Evolutionary conservation across 2,329 filamentous ascomycete species (phyloP).

Genomic region (Cercospora sojina): DNA sequence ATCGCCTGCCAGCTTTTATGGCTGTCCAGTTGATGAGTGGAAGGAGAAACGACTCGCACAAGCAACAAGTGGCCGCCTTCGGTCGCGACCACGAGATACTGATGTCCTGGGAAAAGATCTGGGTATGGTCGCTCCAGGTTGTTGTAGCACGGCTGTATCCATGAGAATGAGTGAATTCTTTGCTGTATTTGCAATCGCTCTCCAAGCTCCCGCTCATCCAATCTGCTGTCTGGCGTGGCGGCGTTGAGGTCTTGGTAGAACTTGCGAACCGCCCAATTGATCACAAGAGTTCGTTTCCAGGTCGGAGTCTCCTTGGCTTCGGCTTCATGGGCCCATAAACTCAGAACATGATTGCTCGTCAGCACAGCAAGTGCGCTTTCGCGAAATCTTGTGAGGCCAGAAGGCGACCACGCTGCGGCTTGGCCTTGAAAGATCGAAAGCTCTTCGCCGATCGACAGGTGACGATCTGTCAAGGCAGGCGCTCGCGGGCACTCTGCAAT

Average conservation of each 20-base stretch:
- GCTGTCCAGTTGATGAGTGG: slow-evolving; percentile 30
- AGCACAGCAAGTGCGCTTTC: slow-evolving; percentile 56
- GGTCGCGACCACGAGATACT: slow-evolving; percentile 43
- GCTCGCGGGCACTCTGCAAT: slow-evolving; percentile 49
- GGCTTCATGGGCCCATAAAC: slow-evolving; percentile 55
- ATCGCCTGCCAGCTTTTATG: slow-evolving; percentile 21
- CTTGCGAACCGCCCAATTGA: slow-evolving; percentile 51
- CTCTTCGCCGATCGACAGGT: slow-evolving; percentile 60
- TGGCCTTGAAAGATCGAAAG: slow-evolving; percentile 53
- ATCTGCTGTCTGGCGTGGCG: slow-evolving; percentile 14
- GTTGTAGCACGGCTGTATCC: slow-evolving; percentile 35
- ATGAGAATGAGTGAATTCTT: slow-evolving; percentile 46
- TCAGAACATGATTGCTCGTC: slow-evolving; percentile 57
- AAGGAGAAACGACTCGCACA: slow-evolving; percentile 41
- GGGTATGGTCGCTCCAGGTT: slow-evolving; percentile 2
- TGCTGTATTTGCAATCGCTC: slow-evolving; percentile 35
- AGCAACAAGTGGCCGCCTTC: slow-evolving; percentile 45
- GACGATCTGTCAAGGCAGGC: slow-evolving; percentile 46
- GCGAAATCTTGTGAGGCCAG: slow-evolving; percentile 55
- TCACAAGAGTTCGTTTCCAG: slow-evolving; percentile 55
- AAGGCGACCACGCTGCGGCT: slow-evolving; percentile 57
- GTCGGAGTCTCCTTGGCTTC: slow-evolving; percentile 42
- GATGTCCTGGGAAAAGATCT: slow-evolving; percentile 16
- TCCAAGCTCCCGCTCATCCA: slow-evolving; percentile 24
- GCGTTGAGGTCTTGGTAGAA: slow-evolving; percentile 38